Evolutionary conservation across 2,329 filamentous ascomycete genomes (phyloP), one percentile per base, ranked within the genome.

Genomic region (Chaetothyriales sp.): DNA sequence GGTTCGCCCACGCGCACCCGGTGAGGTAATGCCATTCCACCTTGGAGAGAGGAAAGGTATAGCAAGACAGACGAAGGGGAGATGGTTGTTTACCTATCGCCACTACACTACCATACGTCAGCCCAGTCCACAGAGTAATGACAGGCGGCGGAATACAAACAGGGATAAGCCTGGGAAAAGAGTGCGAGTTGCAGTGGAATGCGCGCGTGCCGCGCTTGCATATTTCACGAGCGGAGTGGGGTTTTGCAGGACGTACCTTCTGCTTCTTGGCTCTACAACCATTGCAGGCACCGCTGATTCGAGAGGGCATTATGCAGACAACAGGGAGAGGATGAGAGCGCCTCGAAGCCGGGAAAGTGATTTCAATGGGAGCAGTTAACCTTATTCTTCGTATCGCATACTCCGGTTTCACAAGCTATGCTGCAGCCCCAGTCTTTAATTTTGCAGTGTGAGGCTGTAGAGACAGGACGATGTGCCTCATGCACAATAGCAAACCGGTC

Each of bases 261-360:
- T 71, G 69, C 56, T 71, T 72, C 43, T 67, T 64, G 4, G 64
- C 62, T 6, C 69, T 65, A 55, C 69, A 71, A 1, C 66, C 62
- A 54, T 69, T 69, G 52, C 69, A 71, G 4, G 69, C 68, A 1
- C 63, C 64, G 18, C 67, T 69, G 44, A 69, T 69, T 7, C 69
- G 64, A 9, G 65, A 63, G 15, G 58, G 60, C 58, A 60, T 65
- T 52, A 60, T 67, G 50, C 15, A 18, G 2, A 37, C 22, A 33
- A n/a, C 13, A n/a, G 10, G 15, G 33, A 40, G 33, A 40, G 33
- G 15, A 40, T 40, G 10, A 15, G 33, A 15, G 13, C 5, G 10
- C 15, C 15, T 40, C 13, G 18, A 6, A 10, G 13, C 28, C 8
- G 46, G 8, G 20, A 49, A 49, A 18, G 28, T 10, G 25, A 19